phyloP scores from a whole-genome alignment of 2,329 filamentous ascomycete genomes.

The Cercospora beticola region DNA sequence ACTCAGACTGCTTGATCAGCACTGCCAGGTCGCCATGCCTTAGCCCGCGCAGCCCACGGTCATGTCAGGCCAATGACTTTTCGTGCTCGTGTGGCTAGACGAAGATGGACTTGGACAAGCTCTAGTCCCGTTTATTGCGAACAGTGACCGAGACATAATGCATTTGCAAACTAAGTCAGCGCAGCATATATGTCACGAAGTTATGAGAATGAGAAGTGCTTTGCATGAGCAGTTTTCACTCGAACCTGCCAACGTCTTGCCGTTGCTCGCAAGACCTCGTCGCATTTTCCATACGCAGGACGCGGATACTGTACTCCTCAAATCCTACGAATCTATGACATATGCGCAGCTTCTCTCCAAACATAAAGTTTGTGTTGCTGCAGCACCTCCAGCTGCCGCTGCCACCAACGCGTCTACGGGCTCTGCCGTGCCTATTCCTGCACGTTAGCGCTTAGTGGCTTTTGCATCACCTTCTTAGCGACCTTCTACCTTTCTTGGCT shows the following conservation, averaged over 20 bases:
- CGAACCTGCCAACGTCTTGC: background rate
- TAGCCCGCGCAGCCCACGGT: background rate
- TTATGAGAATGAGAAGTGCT: background rate
- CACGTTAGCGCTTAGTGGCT: background rate
- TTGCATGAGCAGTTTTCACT: background rate
- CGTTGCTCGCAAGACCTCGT: background rate
- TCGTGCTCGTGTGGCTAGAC: background rate
- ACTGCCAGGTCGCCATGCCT: background rate
- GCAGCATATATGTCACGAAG: background rate
- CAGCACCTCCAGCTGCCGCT: background rate
- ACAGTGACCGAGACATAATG: background rate
- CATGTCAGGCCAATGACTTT: background rate
- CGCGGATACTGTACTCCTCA: background rate
- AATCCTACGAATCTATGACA: background rate
- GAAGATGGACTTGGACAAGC: background rate
- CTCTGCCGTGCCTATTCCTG: background rate
- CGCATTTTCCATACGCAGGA: background rate
- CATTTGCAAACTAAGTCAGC: background rate
- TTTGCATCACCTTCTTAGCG: background rate
- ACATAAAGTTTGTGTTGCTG: background rate
- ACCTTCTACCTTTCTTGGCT: slow-evolving; percentile 5
- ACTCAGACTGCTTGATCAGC: background rate
- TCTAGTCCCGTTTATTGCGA: background rate
- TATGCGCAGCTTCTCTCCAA: background rate
- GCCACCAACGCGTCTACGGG: background rate